These are phyloP conservation scores for Kwoniella sp. DNA, from an alignment of 768 basidiomycete species.

Conservation along the genomic window DNA sequence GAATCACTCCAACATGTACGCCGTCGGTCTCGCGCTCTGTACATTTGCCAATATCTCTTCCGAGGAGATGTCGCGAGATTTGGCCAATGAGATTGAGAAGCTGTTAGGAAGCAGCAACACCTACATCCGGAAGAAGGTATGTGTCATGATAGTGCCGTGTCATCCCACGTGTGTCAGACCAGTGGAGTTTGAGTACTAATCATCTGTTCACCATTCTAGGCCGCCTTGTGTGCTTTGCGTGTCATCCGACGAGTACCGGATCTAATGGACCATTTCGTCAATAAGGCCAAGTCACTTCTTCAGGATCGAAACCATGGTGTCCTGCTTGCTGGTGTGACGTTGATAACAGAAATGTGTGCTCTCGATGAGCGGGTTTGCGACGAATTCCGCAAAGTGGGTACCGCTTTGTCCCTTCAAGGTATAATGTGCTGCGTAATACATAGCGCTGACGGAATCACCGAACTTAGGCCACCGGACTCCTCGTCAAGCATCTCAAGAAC, in stretches of 20 bases:
- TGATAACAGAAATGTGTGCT: conserved; percentile 92
- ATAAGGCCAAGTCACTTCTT: conserved; percentile 84
- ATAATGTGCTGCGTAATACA: background rate
- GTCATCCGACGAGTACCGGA: conserved; percentile 96
- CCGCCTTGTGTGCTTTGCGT: conserved; percentile 89
- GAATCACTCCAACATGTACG: conserved; percentile 99
- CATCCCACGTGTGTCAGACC: background rate
- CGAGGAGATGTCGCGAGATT: conserved; percentile 98
- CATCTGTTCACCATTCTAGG: conserved; percentile 60
- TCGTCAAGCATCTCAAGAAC: conserved; percentile 92
- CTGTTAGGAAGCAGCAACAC: conserved; percentile 95
- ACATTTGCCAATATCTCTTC: conserved; percentile 99
- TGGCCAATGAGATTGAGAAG: conserved; percentile 97
- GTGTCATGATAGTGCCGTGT: conserved; percentile 30
- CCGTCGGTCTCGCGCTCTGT: conserved; percentile 92
- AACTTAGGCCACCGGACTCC: conserved; percentile 58
- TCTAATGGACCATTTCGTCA: conserved; percentile 84
- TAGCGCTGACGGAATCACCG: no score
- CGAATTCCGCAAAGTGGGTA: conserved; percentile 85
- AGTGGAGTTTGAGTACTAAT: background rate
- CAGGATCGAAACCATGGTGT: conserved; percentile 98
- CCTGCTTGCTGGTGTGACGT: conserved; percentile 86
- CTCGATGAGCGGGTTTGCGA: conserved; percentile 70
- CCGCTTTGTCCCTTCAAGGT: background rate
- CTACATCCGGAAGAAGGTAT: conserved; percentile 97